Conservation (phyloP, 129 eudicot species). For the Flaveria linearis region DNA sequence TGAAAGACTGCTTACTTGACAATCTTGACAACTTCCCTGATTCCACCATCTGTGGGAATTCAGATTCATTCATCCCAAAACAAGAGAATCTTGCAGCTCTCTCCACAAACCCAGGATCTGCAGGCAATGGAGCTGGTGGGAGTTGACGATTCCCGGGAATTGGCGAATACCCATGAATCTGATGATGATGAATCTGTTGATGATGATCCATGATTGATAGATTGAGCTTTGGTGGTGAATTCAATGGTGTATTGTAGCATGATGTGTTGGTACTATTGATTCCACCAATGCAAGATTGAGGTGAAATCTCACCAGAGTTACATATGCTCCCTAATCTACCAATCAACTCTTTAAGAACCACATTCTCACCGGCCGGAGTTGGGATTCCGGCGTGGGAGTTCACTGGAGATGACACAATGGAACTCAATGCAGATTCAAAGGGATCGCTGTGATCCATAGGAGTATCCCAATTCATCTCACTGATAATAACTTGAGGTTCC, state of each 20-base stretch:
- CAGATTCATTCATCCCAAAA: slow-evolving; percentile 38
- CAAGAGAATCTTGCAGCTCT: slow-evolving; percentile 82
- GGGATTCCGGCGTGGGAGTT: slow-evolving; percentile 44
- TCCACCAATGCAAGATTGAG: slow-evolving; percentile 41
- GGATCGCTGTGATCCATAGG: slow-evolving; percentile 79
- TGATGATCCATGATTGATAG: slow-evolving; percentile 54
- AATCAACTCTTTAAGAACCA: slow-evolving; percentile 68
- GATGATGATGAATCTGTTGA: slow-evolving; percentile 11
- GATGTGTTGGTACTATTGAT: slow-evolving; percentile 59
- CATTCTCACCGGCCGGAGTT: slow-evolving; percentile 36
- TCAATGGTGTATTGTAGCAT: slow-evolving; percentile 78
- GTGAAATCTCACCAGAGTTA: slow-evolving; percentile 64
- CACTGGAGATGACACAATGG: slow-evolving; percentile 85
- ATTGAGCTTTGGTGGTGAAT: slow-evolving; percentile 84
- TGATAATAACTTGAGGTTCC: slow-evolving; percentile 39
- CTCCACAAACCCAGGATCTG: slow-evolving; percentile 81
- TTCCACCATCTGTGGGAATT: slow-evolving; percentile 46
- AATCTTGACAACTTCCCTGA: slow-evolving; percentile 51
- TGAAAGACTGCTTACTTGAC: slow-evolving; percentile 46
- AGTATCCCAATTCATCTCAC: slow-evolving; percentile 62
- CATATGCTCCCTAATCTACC: slow-evolving; percentile 84
- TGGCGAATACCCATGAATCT: slow-evolving; percentile 39
- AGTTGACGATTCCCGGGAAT: slow-evolving; percentile 41
- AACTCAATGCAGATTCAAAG: slow-evolving; percentile 92
- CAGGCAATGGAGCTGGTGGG: slow-evolving; percentile 40